A percentile compares a stretch with the other conserved stretches of the same genome.
phyloP scores from a whole-genome alignment of 345 rosid genomes.

The Clarkia xantiana region DNA sequence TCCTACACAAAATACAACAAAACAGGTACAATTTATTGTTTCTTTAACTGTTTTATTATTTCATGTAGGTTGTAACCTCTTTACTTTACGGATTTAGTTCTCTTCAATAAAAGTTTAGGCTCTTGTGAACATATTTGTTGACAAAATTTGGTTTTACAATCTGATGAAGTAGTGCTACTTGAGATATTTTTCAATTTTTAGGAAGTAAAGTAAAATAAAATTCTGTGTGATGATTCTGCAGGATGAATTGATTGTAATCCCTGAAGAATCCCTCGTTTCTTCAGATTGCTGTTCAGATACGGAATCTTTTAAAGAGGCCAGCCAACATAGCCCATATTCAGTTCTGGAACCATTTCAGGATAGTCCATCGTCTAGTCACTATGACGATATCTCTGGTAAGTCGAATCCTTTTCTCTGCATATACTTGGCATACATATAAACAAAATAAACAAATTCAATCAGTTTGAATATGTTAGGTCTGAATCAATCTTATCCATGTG shows the following conservation, averaged over 20 bases:
- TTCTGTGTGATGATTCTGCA: background rate
- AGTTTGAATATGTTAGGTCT: background rate
- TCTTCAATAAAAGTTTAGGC: background rate
- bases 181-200: background rate
- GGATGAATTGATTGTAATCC: constrained; percentile 4
- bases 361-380: constrained; percentile 18
- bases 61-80: background rate
- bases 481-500: background rate
- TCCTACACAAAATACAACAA: constrained; percentile 4
- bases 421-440: no score
- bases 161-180: background rate
- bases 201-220: background rate
- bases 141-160: background rate
- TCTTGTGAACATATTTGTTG: no score
- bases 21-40: constrained; percentile 4
- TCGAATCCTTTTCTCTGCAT: constrained; percentile 1
- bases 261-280: constrained; percentile 24
- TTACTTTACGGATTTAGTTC: background rate
- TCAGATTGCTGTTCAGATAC: constrained; percentile 28
- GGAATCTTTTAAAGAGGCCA: constrained; percentile 40
- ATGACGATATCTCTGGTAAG: constrained; percentile 29
- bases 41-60: background rate
- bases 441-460: no score
- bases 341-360: constrained; percentile 39
- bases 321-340: constrained; percentile 77